Evolutionary conservation across 2,329 filamentous ascomycete species (phyloP).

Genomic region (Shiraia bambusicola): DNA sequence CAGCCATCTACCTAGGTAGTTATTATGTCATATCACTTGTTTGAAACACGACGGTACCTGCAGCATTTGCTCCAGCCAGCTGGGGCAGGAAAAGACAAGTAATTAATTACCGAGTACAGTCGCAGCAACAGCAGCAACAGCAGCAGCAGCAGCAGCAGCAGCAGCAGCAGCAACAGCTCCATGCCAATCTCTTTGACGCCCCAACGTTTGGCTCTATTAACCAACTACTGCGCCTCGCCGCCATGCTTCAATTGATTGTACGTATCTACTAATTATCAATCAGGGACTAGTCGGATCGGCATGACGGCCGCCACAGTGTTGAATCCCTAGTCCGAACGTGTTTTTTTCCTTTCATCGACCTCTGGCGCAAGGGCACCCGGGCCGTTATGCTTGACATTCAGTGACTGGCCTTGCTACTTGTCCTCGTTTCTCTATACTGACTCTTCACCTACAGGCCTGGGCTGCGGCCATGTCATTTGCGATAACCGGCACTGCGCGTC

Average conservation of each 20-base stretch:
- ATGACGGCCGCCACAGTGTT: constrained; percentile 33
- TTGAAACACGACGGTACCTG: constrained; percentile 15
- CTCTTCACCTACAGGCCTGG: constrained; percentile 28
- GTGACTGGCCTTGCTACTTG: constrained; percentile 6
- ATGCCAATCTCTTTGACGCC: too few relatives aligned
- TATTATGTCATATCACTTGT: constrained; percentile 27
- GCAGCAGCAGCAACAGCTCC: too few relatives aligned
- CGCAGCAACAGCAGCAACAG: too few relatives aligned
- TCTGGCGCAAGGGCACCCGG: constrained; percentile 27
- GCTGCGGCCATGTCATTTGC: constrained; percentile 43
- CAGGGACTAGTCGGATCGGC: constrained; percentile 32
- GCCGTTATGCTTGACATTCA: constrained; percentile 17
- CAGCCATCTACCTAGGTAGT: constrained; percentile 22
- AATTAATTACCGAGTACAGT: too few relatives aligned
- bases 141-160: too few relatives aligned
- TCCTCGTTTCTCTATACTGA: constrained; percentile 20
- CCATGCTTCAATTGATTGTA: constrained; percentile 26
- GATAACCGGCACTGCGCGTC: constrained; percentile 29
- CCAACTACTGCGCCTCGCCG: neutral
- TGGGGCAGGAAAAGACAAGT: constrained; percentile 4
- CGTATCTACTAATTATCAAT: constrained; percentile 13
- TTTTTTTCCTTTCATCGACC: constrained; percentile 23
- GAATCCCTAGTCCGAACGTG: constrained; percentile 33
- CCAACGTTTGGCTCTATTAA: neutral
- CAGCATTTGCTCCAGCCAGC: constrained; percentile 10